Percentiles rank a stretch among this genome's conserved stretches.
Conservation (phyloP, 352 stramenopile genomes). For the Phytopythium vexans region DNA sequence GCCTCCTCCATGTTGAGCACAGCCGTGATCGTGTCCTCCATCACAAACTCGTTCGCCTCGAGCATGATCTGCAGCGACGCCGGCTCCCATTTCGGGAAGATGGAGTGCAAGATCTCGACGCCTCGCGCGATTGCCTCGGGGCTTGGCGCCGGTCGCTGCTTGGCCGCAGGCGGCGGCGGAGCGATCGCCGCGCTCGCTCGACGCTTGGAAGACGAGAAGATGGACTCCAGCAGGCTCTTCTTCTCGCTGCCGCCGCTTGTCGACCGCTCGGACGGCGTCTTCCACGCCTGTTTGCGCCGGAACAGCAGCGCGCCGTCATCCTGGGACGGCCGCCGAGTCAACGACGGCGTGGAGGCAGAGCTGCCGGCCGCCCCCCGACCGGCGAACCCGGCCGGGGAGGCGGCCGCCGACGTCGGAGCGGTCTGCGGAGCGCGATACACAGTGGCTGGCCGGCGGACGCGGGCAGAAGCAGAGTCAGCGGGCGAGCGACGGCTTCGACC, state of each 20-base stretch:
- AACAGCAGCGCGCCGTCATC: slow-evolving; percentile 2
- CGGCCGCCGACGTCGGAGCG: slow-evolving; percentile 1
- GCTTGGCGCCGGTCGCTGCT: slow-evolving; percentile 22
- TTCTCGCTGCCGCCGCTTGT: slow-evolving; percentile 14
- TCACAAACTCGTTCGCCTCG: slow-evolving; percentile 69
- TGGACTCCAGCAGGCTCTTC: slow-evolving; percentile 40
- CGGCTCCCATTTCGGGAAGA: slow-evolving; percentile 81
- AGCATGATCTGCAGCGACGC: slow-evolving; percentile 66
- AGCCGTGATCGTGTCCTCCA: slow-evolving; percentile 79
- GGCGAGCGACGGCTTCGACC: no score
- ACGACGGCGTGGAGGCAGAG: neutral
- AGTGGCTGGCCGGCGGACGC: slow-evolving; percentile 1
- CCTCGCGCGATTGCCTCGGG: slow-evolving; percentile 48
- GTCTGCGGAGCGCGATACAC: slow-evolving; percentile 6
- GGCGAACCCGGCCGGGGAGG: slow-evolving; percentile 1
- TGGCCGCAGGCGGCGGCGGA: slow-evolving; percentile 7
- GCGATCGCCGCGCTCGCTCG: slow-evolving; percentile 7
- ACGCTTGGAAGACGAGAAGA: slow-evolving; percentile 57
- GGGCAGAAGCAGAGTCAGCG: no score
- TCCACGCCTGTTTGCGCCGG: slow-evolving; percentile 1
- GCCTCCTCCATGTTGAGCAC: slow-evolving; percentile 76
- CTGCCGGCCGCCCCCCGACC: slow-evolving; percentile 3
- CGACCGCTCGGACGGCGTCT: neutral
- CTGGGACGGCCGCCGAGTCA: neutral
- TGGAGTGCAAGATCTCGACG: slow-evolving; percentile 71